Evolutionary conservation across 2,329 filamentous ascomycete species (phyloP).

Genomic region (Orbilia ellipsospora): DNA sequence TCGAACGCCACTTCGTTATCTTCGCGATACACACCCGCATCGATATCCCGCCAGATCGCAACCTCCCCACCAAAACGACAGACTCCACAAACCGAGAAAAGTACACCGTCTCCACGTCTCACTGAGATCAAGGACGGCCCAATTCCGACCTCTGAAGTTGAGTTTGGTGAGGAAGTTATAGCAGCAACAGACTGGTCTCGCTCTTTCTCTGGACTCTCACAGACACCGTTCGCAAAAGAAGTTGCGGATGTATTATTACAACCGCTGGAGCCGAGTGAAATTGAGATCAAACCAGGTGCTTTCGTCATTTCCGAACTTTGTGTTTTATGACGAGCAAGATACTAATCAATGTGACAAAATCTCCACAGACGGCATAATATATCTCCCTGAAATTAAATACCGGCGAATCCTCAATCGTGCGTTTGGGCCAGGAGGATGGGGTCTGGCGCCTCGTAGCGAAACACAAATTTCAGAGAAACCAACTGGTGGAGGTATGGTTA

Average conservation of each 20-base stretch:
- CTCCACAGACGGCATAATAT: constrained; percentile 82
- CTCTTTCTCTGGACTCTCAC: constrained; percentile 82
- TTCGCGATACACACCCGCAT: constrained; percentile 24
- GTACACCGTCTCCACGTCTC: constrained; percentile 6
- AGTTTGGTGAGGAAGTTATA: constrained; percentile 35
- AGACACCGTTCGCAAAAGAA: constrained; percentile 76
- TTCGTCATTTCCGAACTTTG: constrained; percentile 11
- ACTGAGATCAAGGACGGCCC: constrained; percentile 43
- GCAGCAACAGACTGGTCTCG: constrained; percentile 78
- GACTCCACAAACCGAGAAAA: constrained; percentile 1
- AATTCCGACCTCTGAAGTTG: constrained; percentile 20
- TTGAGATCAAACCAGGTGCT: constrained; percentile 85
- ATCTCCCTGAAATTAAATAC: constrained; percentile 98
- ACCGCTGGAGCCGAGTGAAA: constrained; percentile 76
- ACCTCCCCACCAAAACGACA: constrained; percentile 41
- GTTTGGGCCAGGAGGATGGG: constrained; percentile 96
- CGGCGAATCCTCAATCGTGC: constrained; percentile 86
- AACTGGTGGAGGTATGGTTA: constrained; percentile 70
- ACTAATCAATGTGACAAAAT: constrained; percentile 9
- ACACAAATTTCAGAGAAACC: constrained; percentile 83
- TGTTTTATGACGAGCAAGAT: background rate
- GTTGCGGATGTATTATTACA: constrained; percentile 75
- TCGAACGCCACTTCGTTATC: constrained; percentile 15
- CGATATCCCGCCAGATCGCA: constrained; percentile 20
- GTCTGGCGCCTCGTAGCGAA: constrained; percentile 86